phyloP scores from a whole-genome alignment of 371 early-diverging fungal species.

The Syncephalastrum racemosum region DNA sequence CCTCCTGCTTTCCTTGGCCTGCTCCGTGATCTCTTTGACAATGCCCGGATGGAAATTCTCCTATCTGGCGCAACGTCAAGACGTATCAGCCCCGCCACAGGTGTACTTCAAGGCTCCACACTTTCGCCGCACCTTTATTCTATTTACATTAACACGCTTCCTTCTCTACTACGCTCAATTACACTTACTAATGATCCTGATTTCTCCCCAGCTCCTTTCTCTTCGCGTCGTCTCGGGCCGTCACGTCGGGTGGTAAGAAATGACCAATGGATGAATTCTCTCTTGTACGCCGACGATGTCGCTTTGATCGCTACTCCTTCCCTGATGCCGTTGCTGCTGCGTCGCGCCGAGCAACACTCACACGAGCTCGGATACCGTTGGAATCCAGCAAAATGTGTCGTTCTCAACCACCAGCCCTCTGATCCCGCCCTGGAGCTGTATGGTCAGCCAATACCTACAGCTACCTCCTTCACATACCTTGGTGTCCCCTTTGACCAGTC shows the following conservation, averaged over 20 bases:
- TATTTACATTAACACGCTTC: constrained; percentile 24
- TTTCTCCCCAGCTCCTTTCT: too few relatives aligned
- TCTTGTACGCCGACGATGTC: constrained; percentile 34
- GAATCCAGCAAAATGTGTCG: constrained; percentile 29
- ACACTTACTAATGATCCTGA: not conserved
- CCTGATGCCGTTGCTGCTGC: constrained; percentile 6
- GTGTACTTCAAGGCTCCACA: constrained; percentile 30
- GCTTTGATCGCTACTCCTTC: constrained; percentile 18
- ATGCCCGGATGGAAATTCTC: constrained; percentile 16
- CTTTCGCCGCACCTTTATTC: constrained; percentile 24
- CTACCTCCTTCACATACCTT: constrained; percentile 9
- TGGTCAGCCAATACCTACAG: constrained; percentile 2
- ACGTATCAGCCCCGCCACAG: constrained; percentile 17
- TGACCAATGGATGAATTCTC: constrained; percentile 11
- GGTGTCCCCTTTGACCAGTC: constrained; percentile 11
- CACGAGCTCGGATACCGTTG: constrained; percentile 21
- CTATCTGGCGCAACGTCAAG: constrained; percentile 12
- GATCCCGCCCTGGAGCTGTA: constrained; percentile 8
- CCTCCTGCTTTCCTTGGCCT: constrained; percentile 10
- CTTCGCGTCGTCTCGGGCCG: too few relatives aligned
- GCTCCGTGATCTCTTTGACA: constrained; percentile 20
- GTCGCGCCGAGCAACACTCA: constrained; percentile 11
- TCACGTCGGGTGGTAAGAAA: too few relatives aligned
- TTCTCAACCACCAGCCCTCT: constrained; percentile 7
- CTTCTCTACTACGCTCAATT: constrained; percentile 6